These are phyloP conservation scores for Alternaria incomplexa DNA, from an alignment of 2,329 filamentous ascomycete species.

Conservation along the genomic window DNA sequence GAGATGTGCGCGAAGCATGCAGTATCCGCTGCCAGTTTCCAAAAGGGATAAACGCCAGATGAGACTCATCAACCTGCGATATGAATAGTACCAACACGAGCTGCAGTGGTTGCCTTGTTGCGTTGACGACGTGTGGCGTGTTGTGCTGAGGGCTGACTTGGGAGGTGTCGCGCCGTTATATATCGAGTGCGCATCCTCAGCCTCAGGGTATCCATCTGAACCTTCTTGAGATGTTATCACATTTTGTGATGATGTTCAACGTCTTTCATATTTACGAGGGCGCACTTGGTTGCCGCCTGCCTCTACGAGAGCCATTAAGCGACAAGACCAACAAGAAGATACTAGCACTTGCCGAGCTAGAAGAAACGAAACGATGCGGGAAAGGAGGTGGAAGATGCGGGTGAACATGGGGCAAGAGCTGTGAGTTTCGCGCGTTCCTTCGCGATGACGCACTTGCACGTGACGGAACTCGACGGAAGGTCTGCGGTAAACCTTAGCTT, in stretches of 20 bases:
- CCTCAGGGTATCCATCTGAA: not conserved
- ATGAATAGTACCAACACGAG: slow-evolving; percentile 14
- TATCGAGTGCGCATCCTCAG: slow-evolving; percentile 3
- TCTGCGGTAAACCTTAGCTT: not conserved
- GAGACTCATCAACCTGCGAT: slow-evolving; percentile 24
- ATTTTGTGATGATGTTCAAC: not conserved
- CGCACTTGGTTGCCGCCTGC: not conserved
- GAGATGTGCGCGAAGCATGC: not conserved
- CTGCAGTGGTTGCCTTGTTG: slow-evolving; percentile 31
- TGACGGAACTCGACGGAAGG: not conserved
- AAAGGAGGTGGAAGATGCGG: not conserved
- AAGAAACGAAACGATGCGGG: not conserved
- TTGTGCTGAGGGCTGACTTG: slow-evolving; percentile 9
- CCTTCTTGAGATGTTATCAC: not conserved
- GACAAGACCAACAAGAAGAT: not conserved
- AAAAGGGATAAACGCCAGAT: slow-evolving; percentile 21
- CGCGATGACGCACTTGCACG: not conserved
- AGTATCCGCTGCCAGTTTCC: slow-evolving; percentile 1
- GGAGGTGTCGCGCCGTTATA: slow-evolving; percentile 15
- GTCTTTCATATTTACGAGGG: not conserved
- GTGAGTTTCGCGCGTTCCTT: not conserved
- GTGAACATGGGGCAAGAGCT: not conserved
- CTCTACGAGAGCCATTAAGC: not conserved
- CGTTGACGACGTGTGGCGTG: slow-evolving; percentile 11
- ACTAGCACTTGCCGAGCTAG: not conserved